Base-by-base conservation (phyloP, 192 early-diverging fungal species). In the Coemansia erecta region DNA sequence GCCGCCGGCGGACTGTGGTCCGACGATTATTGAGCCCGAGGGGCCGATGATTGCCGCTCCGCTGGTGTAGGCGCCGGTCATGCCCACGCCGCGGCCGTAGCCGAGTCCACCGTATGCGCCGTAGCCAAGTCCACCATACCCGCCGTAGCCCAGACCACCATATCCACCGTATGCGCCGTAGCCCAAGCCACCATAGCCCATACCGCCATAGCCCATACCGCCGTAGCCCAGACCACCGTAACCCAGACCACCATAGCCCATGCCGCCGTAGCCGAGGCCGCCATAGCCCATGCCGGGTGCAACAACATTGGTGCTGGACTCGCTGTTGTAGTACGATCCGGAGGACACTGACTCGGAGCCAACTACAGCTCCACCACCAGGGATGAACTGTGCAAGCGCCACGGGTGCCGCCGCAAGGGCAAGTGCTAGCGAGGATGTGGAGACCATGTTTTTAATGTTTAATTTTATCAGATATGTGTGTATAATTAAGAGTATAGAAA, bases 1-100 rank as follows among this genome's bases (percentile, higher is more conserved):
- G 51, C 75, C 75, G 69, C 75, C 75, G 68, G 75, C 69, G 68
- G 68, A 78, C 62, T 78, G 75, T 31, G 75, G 75, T 18, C 75
- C 75, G 40, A 78, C 75, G 22, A 68, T 60, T 46, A 78, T 78
- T 14, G 75, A 68, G 22, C 75, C 75, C 13, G 75, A 78, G 3
- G 75, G 75, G 33, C 75, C 75, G n/a, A 72, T 52, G 46, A 78
- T 72, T 2, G 68, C 57, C 14, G 75, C 75, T 13, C 75, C 75
- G 19, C 69, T 42, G 24, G 75, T 78, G 47, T 51, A 72, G 13
- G 75, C 69, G 26, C 75, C 75, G 22, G 40, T 57, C 41, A 72
- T 65, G 11, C 35, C 66, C 11, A 58, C 58, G 8, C 65, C 62
- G 8, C 48, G 73, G 13, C 55, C 61, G 33, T 61, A 72, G 41